Evolutionary conservation across 495 filamentous ascomycete genomes (phyloP), one percentile per base, ranked within the genome.

Genomic region (Penicillium malachiteum): DNA sequence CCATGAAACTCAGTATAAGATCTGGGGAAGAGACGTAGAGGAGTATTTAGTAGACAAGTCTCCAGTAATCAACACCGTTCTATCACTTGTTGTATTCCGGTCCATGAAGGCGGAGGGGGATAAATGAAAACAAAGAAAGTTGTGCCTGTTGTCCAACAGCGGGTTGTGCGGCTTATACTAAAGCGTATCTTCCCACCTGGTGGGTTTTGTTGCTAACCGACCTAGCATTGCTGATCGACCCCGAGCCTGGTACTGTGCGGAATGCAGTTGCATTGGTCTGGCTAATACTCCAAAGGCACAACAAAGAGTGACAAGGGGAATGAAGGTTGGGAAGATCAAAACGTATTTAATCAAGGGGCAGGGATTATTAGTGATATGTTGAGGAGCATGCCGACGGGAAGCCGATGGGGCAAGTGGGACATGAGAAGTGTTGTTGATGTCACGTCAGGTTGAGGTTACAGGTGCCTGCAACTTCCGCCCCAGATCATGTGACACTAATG

Each of bases 381-480:
- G 18, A 39, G 34, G 13, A 45, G 21, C 35, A 45, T 37, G 26
- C 32, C 45, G 39, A 12, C 30, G 39, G 39, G 52, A 48, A 26
- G 26, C 38, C 21, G 26, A 14, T 39, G 21, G 38, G 44, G 47
- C 35, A 26, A 60, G 52, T 46, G 18, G 53, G 33, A 53, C 42
- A 39, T 33, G 49, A 33, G 34, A 41, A 31, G 43, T 52, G 44
- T 41, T 47, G 54, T 51, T 43, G 45, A 61, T 54, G 54, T 61
- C 46, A 61, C 41, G 50, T 49, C 50, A 42, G 50, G 49, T 39
- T 61, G 54, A 60, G 53, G 48, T 50, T 50, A 35, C 48, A 35
- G 47, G 33, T 14, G 31, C 34, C 34, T 37, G 33, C 5, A 31
- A 14, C n/a, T 37, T 31, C 33, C 35, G 12, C 17, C 12, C 4